Conservation (phyloP, 2,329 filamentous ascomycete species). For the Cadophora sp. region DNA sequence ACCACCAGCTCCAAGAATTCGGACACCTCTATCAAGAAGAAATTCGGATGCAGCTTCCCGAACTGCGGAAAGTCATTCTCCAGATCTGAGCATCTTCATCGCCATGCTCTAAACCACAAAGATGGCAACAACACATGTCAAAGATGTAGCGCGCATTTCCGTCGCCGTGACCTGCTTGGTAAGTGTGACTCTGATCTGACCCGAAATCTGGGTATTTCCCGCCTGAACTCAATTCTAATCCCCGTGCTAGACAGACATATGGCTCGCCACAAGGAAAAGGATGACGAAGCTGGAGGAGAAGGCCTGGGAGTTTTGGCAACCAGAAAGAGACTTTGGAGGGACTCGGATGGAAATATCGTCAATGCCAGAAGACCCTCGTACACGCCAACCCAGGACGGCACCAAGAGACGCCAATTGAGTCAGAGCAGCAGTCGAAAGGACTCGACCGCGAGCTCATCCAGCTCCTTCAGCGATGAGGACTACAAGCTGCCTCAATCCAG, state of each 20-base stretch:
- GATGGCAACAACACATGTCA: conserved; percentile 57
- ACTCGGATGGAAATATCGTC: conserved; percentile 53
- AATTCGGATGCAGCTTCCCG: conserved; percentile 49
- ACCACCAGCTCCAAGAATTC: conserved; percentile 35
- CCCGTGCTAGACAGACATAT: conserved; percentile 57
- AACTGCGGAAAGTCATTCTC: conserved; percentile 55
- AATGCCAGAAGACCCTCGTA: conserved; percentile 48
- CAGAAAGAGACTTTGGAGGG: conserved; percentile 56
- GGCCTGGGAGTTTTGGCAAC: conserved; percentile 54
- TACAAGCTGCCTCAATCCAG: conserved; percentile 19
- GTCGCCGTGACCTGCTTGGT: conserved; percentile 61
- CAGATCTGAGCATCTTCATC: conserved; percentile 57
- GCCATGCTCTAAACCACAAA: conserved; percentile 58
- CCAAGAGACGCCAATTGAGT: conserved; percentile 36
- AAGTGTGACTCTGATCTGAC: conserved; percentile 35
- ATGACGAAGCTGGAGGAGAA: conserved; percentile 56
- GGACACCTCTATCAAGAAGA: conserved; percentile 40
- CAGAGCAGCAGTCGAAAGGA: conserved; percentile 32
- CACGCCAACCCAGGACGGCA: conserved; percentile 35
- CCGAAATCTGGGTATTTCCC: not conserved
- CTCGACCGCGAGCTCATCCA: conserved; percentile 16
- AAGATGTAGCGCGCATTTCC: conserved; percentile 61
- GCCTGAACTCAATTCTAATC: conserved; percentile 15
- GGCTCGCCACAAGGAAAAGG: conserved; percentile 53
- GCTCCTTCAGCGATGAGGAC: conserved; percentile 11